Evolutionary conservation across 1,284 basidiomycete species (phyloP).

Genomic region (Bondarzewia mesenterica): DNA sequence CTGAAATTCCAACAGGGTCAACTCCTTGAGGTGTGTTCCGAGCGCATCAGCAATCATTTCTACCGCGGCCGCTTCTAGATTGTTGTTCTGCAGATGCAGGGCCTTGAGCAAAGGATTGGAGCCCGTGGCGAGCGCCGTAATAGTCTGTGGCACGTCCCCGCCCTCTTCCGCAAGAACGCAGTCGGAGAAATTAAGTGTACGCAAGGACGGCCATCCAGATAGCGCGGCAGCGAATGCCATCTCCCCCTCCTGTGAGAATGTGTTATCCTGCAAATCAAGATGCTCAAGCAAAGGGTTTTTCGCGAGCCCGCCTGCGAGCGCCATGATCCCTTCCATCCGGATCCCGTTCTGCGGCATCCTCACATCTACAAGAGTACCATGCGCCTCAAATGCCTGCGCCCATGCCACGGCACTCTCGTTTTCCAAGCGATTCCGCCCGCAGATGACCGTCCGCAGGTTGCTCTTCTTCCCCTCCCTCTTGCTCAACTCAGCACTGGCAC

Average conservation of each 20-base stretch:
- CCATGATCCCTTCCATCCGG: slow-evolving; percentile 86
- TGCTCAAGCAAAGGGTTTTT: slow-evolving; percentile 63
- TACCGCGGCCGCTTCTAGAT: slow-evolving; percentile 70
- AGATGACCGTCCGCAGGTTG: slow-evolving; percentile 78
- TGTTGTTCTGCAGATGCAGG: slow-evolving; percentile 85
- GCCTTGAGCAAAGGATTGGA: slow-evolving; percentile 68
- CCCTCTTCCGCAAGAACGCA: slow-evolving; percentile 77
- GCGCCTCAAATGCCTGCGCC: slow-evolving; percentile 85
- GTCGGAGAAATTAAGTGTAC: slow-evolving; percentile 85
- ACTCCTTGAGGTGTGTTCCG: slow-evolving; percentile 42
- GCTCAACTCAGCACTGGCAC: slow-evolving; percentile 67
- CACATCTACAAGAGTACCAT: slow-evolving; percentile 78
- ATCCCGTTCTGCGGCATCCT: slow-evolving; percentile 97
- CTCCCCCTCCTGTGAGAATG: slow-evolving; percentile 73
- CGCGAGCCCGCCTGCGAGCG: slow-evolving; percentile 71
- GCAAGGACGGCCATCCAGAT: slow-evolving; percentile 63
- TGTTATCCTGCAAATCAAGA: slow-evolving; percentile 96
- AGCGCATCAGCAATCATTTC: slow-evolving; percentile 63
- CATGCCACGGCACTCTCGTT: slow-evolving; percentile 81
- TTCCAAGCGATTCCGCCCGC: slow-evolving; percentile 92
- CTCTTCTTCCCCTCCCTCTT: slow-evolving; percentile 61
- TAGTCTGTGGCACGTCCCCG: slow-evolving; percentile 48
- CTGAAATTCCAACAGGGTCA: slow-evolving; percentile 75
- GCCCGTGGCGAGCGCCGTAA: slow-evolving; percentile 62
- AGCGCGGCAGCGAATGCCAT: slow-evolving; percentile 72